A percentile compares a stretch with the other conserved stretches of the same genome.
phyloP scores from a whole-genome alignment of 495 filamentous ascomycete species.

The Xylaria curta region DNA sequence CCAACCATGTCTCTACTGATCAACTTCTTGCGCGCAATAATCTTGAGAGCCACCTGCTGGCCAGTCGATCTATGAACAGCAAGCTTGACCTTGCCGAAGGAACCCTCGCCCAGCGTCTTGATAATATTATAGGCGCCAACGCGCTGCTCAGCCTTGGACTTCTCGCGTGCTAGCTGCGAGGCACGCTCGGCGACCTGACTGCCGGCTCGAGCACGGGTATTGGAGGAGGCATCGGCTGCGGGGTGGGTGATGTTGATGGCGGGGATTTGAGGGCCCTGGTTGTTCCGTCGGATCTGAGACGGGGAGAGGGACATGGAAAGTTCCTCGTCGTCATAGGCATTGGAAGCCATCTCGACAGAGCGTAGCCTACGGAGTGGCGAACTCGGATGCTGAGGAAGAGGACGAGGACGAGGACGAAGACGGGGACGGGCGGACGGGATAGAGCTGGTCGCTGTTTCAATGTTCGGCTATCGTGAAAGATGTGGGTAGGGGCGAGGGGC shows the following conservation, averaged over 20 bases:
- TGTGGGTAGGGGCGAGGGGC: slow-evolving; percentile 6
- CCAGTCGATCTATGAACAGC: slow-evolving; percentile 88
- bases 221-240: slow-evolving; percentile 49
- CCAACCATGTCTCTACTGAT: slow-evolving; percentile 97
- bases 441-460: neutral
- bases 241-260: slow-evolving; percentile 43
- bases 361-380: slow-evolving; percentile 24
- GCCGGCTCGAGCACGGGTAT: slow-evolving; percentile 41
- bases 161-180: slow-evolving; percentile 45
- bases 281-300: slow-evolving; percentile 65
- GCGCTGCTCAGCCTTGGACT: slow-evolving; percentile 70
- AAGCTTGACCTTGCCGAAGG: slow-evolving; percentile 98
- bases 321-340: slow-evolving; percentile 82
- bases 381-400: neutral
- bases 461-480: slow-evolving; percentile 9
- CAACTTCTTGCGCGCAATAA: slow-evolving; percentile 93
- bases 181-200: slow-evolving; percentile 40
- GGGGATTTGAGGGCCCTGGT: slow-evolving; percentile 38
- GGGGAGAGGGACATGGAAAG: slow-evolving; percentile 82
- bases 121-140: slow-evolving; percentile 90
- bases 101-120: slow-evolving; percentile 92
- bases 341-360: slow-evolving; percentile 57
- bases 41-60: slow-evolving; percentile 95
- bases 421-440: neutral
- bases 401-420: neutral